phyloP scores from a whole-genome alignment of 805 yeast genomes.

The Ogataea parapolymorpha region DNA sequence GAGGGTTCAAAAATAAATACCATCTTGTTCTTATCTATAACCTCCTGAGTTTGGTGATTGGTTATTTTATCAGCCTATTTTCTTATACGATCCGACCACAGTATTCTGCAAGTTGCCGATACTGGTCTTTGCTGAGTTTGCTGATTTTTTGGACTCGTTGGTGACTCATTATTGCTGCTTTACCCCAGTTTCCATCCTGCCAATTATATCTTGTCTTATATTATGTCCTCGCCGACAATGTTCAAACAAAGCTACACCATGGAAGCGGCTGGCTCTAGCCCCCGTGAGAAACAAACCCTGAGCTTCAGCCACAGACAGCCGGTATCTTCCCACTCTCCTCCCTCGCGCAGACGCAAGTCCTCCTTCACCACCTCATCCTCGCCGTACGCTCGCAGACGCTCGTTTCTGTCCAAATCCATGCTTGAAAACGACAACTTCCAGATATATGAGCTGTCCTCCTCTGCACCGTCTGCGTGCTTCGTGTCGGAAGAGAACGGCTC shows the following conservation, averaged over 20 bases:
- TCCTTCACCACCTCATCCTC: slow-evolving; percentile 40
- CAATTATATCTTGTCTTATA: too few species aligned
- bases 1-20: neutral
- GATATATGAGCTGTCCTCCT: slow-evolving; percentile 44
- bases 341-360: slow-evolving; percentile 25
- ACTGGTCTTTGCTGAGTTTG: neutral
- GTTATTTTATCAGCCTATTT: too few species aligned
- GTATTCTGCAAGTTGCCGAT: too few species aligned
- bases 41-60: too few species aligned
- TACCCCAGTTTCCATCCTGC: neutral
- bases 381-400: slow-evolving; percentile 53
- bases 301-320: slow-evolving; percentile 2
- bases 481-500: slow-evolving; percentile 8
- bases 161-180: neutral
- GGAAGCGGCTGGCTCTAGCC: neutral
- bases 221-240: slow-evolving; percentile 16
- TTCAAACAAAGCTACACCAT: slow-evolving; percentile 13
- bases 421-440: slow-evolving; percentile 51
- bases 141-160: neutral
- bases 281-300: neutral
- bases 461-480: slow-evolving; percentile 16
- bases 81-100: too few species aligned
- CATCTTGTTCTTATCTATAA: slow-evolving; percentile 3
- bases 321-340: slow-evolving; percentile 1
- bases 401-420: slow-evolving; percentile 58